Percentiles rank a stretch among this genome's conserved stretches.
Conservation (phyloP, 139 green algal species). For the Yamagishiella unicocca region DNA sequence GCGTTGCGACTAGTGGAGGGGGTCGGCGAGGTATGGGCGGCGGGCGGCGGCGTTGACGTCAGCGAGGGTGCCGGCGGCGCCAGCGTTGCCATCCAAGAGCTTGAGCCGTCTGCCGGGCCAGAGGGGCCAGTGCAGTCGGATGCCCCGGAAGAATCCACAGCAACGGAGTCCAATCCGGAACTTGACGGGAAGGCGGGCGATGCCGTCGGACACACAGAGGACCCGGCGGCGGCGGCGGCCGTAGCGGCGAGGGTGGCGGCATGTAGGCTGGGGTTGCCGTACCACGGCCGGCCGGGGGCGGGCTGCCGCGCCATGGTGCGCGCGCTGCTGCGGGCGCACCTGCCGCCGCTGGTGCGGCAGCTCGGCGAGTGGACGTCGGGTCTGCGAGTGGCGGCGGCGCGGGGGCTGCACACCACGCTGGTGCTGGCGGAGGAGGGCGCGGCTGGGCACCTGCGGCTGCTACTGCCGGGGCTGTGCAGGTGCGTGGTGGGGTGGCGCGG, state of each 20-base stretch:
- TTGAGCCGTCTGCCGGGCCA: not conserved
- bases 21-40: conserved; percentile 49
- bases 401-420: conserved; percentile 63
- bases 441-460: conserved; percentile 56
- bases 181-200: no score
- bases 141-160: not conserved
- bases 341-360: conserved; percentile 65
- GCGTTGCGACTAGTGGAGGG: conserved; percentile 52
- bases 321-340: conserved; percentile 62
- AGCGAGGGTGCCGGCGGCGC: not conserved
- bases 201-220: not conserved
- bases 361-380: conserved; percentile 69
- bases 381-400: conserved; percentile 62
- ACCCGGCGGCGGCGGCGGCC: not conserved
- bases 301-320: conserved; percentile 57
- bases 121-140: no score
- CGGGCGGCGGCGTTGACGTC: not conserved
- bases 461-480: conserved; percentile 70
- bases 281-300: conserved; percentile 41
- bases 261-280: conserved; percentile 49
- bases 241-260: conserved; percentile 33
- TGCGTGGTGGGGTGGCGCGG: not conserved
- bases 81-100: not conserved
- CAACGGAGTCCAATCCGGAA: not conserved
- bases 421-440: conserved; percentile 60